Base-by-base conservation (phyloP, 1,139 yeast genomes). In the Lipomyces yarrowii region DNA sequence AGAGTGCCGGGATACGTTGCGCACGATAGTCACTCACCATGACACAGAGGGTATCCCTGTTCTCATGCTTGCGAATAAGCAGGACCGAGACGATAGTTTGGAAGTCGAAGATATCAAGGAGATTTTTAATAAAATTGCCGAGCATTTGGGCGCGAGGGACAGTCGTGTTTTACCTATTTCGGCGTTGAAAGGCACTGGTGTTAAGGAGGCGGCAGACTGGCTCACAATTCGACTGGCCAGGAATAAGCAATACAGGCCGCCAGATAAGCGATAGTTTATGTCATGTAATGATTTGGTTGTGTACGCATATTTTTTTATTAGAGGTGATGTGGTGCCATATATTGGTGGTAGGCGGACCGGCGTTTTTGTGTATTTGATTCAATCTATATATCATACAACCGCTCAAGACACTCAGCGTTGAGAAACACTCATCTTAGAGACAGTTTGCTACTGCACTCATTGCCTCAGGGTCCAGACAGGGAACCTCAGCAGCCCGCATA, bases 61-160 rank as follows among this genome's bases (percentile, higher is more conserved):
- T 8, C 80, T 94, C 63, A 92, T 94, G 97, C 82, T 94, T 75
- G 98, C 98, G 10, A 94, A 94, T 77, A 94, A 94, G 77, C 98
- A 92, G 79, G 99, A 94, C 77, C 81, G 90, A 65, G 92, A 91
- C 59, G 92, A 88, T 62, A 89, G 91, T 72, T 81, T 93, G 79
- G 97, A 87, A 74, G 86, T 88, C 72, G 85, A 86, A 79, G 87
- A 89, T 79, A 83, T 94, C 76, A 86, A 93, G 82, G 83, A 96
- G 84, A 78, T 93, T 74, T 82, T 94, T 83, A 86, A 93, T 81
- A 81, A 87, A 77, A 84, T 89, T 75, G 89, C 98, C 67, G 85
- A 90, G 82, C 85, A 88, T 73, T 80, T 94, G 74, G 91, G 91
- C 72, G 98, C 98, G 0, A 85, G 97, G 48, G 98, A 94, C 76